Percentiles rank a stretch among this genome's conserved stretches.
Conservation (phyloP, 2,329 filamentous ascomycete genomes). For the Botrytis porri region DNA sequence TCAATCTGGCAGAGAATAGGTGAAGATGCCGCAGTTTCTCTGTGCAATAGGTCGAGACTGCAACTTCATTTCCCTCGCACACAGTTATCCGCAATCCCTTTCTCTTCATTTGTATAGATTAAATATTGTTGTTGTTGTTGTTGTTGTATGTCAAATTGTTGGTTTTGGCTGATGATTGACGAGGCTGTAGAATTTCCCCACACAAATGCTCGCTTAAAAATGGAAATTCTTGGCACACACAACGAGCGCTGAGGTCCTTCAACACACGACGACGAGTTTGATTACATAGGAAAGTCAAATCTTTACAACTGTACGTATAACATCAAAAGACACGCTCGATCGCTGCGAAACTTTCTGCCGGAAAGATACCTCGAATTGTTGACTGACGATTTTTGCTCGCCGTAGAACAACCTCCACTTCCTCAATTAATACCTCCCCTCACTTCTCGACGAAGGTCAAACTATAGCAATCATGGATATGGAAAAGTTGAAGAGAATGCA, state of each 20-base stretch:
- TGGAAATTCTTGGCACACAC: slow-evolving; percentile 32
- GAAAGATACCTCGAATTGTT: background rate
- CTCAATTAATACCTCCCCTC: slow-evolving; percentile 23
- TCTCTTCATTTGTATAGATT: background rate
- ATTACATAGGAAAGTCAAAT: slow-evolving; percentile 25
- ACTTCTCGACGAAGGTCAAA: slow-evolving; percentile 30
- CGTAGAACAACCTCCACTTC: slow-evolving; percentile 21
- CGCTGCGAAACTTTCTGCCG: too few species aligned
- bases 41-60: background rate
- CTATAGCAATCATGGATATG: slow-evolving; percentile 57
- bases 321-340: background rate
- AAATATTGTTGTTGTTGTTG: background rate
- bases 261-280: slow-evolving; percentile 24
- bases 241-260: slow-evolving; percentile 25
- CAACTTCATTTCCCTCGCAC: background rate
- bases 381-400: slow-evolving; percentile 12
- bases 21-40: background rate
- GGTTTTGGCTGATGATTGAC: background rate
- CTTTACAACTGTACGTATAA: slow-evolving; percentile 24
- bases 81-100: background rate
- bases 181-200: slow-evolving; percentile 19
- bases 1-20: background rate
- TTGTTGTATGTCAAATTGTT: background rate
- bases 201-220: slow-evolving; percentile 27
- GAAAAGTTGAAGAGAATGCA: slow-evolving; percentile 66